Percentiles rank a stretch among this genome's conserved stretches.
Evolutionary conservation across 495 filamentous ascomycete genomes (phyloP).

Genomic region (Xylaria venustula): DNA sequence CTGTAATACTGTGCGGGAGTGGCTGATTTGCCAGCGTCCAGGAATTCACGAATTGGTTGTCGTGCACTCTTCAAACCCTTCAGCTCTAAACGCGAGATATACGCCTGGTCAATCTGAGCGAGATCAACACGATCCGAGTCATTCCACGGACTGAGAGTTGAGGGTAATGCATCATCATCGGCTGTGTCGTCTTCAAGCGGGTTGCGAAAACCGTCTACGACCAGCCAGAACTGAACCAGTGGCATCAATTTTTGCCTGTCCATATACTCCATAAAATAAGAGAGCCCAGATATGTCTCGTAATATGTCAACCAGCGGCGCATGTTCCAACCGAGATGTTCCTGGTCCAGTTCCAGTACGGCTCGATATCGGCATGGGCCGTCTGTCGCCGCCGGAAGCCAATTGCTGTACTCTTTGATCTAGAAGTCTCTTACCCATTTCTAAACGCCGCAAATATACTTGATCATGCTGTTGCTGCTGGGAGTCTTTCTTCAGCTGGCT

Average conservation of each 20-base stretch:
- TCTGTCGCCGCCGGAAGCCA: constrained; percentile 65
- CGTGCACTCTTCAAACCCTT: constrained; percentile 69
- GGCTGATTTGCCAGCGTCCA: constrained; percentile 72
- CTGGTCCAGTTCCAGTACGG: constrained; percentile 31
- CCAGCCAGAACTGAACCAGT: constrained; percentile 96
- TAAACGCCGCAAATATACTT: constrained; percentile 78
- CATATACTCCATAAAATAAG: constrained; percentile 99
- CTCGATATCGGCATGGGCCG: constrained; percentile 35
- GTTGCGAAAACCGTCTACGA: constrained; percentile 95
- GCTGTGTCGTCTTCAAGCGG: constrained; percentile 85
- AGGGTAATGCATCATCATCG: constrained; percentile 62
- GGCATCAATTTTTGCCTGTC: constrained; percentile 84
- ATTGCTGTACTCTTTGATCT: constrained; percentile 82
- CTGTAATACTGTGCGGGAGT: constrained; percentile 77
- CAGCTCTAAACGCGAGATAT: constrained; percentile 78
- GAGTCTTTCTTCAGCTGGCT: constrained; percentile 87
- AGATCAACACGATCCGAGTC: constrained; percentile 84
- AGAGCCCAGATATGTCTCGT: constrained; percentile 82
- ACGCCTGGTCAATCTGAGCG: constrained; percentile 84
- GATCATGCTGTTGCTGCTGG: constrained; percentile 74
- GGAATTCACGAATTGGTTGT: constrained; percentile 68
- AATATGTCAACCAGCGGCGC: constrained; percentile 78
- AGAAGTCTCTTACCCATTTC: constrained; percentile 88
- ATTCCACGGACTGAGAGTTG: constrained; percentile 69
- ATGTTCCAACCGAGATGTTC: constrained; percentile 61